Percentiles rank a stretch among this genome's conserved stretches.
phyloP scores from a whole-genome alignment of 2,329 filamentous ascomycete genomes.

The Parafenestella ontariensis region DNA sequence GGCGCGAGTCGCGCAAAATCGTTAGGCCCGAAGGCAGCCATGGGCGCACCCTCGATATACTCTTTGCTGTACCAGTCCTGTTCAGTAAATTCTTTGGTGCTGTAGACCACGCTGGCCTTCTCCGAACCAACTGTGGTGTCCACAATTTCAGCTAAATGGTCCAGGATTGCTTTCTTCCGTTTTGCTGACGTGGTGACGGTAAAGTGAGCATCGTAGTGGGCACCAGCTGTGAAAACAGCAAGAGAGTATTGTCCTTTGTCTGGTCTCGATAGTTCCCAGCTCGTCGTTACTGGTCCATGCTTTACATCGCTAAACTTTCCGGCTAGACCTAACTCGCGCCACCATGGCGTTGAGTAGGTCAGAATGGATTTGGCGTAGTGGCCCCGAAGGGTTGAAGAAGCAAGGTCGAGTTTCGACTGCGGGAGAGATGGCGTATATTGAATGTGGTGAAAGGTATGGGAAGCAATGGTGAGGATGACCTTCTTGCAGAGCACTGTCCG shows the following conservation, averaged over 20 bases:
- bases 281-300: not conserved
- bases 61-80: not conserved
- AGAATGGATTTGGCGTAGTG: no score
- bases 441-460: no score
- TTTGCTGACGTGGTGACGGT: not conserved
- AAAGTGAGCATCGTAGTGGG: not conserved
- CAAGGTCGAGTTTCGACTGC: no score
- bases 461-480: no score
- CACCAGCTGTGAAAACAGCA: not conserved
- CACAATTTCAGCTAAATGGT: not conserved
- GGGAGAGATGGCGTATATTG: no score
- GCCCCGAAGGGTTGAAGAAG: no score
- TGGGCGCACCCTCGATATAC: not conserved
- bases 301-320: not conserved
- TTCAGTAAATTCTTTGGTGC: not conserved
- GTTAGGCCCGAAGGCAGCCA: not conserved
- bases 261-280: not conserved
- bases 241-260: not conserved
- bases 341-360: no score
- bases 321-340: not conserved
- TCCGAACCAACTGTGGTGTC: not conserved
- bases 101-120: not conserved
- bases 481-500: no score
- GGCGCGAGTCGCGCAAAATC: not conserved
- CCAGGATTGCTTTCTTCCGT: not conserved